A percentile compares a stretch with the other conserved stretches of the same genome.
Conservation (phyloP, 2,329 filamentous ascomycete genomes). For the Trichoderma sp. region DNA sequence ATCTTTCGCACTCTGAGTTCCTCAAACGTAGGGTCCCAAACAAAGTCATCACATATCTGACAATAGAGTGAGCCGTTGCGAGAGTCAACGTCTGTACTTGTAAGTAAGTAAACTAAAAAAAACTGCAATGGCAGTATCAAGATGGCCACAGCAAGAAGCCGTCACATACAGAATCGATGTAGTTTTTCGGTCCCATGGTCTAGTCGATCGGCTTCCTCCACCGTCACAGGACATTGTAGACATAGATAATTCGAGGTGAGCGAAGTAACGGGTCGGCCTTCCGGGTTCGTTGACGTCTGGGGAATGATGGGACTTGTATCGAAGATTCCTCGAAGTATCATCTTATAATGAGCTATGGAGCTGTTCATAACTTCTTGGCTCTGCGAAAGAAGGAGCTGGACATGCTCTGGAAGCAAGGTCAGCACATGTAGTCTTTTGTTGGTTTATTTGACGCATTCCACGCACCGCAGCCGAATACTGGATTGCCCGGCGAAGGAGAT, state of each 20-base stretch:
- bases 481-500: constrained; percentile 57
- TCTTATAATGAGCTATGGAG: constrained; percentile 71
- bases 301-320: constrained; percentile 65
- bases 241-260: constrained; percentile 71
- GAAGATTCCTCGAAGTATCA: constrained; percentile 69
- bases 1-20: constrained; percentile 71
- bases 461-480: constrained; percentile 66
- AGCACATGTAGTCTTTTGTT: constrained; percentile 7
- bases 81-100: constrained; percentile 70
- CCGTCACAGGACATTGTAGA: constrained; percentile 70
- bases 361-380: constrained; percentile 66
- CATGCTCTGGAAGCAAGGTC: constrained; percentile 60
- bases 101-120: constrained; percentile 30
- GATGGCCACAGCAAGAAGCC: not conserved
- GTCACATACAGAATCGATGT: constrained; percentile 69
- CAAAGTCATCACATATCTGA: constrained; percentile 78
- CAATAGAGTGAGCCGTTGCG: constrained; percentile 74
- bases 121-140: not conserved
- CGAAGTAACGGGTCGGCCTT: constrained; percentile 60
- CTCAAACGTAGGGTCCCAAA: constrained; percentile 80
- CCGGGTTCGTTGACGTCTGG: constrained; percentile 63
- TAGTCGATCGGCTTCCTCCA: constrained; percentile 64
- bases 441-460: constrained; percentile 25
- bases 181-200: constrained; percentile 69
- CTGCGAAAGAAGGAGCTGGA: constrained; percentile 65